Conservation (phyloP, 176 grass and related monocot genomes). For the Poa annua region DNA sequence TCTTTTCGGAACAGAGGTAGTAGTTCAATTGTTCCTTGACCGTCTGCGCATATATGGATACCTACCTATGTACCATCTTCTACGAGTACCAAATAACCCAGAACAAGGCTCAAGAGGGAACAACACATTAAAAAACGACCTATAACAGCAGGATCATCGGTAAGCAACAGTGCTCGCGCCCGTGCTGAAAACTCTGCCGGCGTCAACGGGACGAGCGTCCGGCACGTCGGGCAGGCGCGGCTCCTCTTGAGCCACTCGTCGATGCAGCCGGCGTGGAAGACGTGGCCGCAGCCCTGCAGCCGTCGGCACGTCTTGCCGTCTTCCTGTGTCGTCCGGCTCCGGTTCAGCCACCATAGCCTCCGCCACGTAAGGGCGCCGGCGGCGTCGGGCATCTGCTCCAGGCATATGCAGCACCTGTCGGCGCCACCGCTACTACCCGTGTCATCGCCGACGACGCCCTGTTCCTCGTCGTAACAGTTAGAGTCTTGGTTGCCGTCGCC, state of each 20-base stretch:
- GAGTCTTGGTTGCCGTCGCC: background rate
- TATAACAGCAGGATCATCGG: background rate
- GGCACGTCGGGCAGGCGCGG: constrained; percentile 25
- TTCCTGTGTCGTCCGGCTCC: background rate
- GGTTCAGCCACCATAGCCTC: background rate
- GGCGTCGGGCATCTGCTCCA: background rate
- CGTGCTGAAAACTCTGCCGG: background rate
- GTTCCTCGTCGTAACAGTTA: background rate
- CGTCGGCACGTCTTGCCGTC: background rate
- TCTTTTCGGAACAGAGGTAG: too few species aligned
- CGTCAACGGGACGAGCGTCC: background rate
- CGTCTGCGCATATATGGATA: too few species aligned
- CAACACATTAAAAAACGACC: background rate
- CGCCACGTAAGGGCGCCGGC: background rate
- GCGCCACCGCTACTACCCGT: background rate
- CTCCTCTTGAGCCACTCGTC: constrained; percentile 28
- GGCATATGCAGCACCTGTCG: constrained; percentile 1
- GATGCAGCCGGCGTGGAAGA: constrained; percentile 28
- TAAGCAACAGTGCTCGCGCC: background rate
- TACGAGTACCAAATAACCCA: background rate
- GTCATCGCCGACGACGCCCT: background rate
- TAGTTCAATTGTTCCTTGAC: too few species aligned
- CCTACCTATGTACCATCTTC: too few species aligned
- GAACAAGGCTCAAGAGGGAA: background rate
- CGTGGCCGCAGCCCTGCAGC: constrained; percentile 15